Evolutionary conservation across 2,329 filamentous ascomycete species (phyloP).

Genomic region (Fusarium veterinarium): DNA sequence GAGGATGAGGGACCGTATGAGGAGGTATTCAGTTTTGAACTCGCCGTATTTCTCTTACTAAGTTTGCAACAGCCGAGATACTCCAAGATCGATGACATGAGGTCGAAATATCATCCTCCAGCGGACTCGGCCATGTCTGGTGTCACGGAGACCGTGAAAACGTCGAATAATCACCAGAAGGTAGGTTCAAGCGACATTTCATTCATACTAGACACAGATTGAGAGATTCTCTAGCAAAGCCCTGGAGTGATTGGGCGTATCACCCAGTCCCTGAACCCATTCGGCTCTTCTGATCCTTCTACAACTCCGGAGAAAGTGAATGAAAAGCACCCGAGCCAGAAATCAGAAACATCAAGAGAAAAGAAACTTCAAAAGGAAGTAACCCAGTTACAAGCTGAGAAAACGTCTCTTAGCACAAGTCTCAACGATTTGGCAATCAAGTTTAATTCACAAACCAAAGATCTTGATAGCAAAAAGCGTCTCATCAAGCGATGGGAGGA

Average conservation of each 20-base stretch:
- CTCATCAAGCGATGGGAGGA: background rate
- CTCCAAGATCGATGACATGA: background rate
- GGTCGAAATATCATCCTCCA: background rate
- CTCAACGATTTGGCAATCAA: background rate
- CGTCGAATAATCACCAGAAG: background rate
- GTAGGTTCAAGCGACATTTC: fast-evolving
- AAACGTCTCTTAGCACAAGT: background rate
- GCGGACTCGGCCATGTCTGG: background rate
- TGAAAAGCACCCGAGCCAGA: background rate
- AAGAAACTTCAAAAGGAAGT: background rate
- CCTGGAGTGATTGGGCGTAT: background rate
- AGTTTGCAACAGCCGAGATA: background rate
- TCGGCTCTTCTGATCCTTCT: background rate
- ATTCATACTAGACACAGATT: background rate
- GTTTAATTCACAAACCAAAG: background rate
- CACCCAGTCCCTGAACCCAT: background rate
- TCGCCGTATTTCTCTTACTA: fast-evolving
- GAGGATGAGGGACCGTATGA: background rate
- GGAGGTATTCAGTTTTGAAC: background rate
- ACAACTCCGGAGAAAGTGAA: fast-evolving
- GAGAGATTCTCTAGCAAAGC: background rate
- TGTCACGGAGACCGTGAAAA: background rate
- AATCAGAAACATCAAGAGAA: background rate
- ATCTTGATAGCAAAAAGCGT: background rate
- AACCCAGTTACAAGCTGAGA: background rate